Base-by-base conservation (phyloP, 805 yeast species). In the Metschnikowia shivogae region DNA sequence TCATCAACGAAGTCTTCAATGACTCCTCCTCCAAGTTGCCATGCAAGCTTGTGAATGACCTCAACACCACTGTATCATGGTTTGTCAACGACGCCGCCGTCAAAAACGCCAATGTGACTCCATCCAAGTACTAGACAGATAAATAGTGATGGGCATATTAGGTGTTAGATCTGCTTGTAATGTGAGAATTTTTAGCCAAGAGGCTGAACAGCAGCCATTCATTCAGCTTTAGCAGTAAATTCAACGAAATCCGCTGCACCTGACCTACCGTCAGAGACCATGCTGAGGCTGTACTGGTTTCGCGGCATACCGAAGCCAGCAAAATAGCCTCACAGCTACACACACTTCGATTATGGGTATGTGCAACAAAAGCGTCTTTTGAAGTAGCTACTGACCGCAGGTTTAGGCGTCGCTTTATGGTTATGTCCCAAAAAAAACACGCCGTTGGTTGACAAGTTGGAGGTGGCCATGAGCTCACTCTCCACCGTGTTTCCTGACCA, bases 31-130 rank as follows among this genome's bases (percentile, higher is more conserved):
- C 69, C 14, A 47, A 71, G 41, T 72, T 86, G 52, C 98, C 98
- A 27, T 77, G 88, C 46, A 84, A 82, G 49, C 69, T 82, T 49
- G 95, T 90, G 48, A 89, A 85, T 60, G 76, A 76, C 12, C 61
- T 81, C 36, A 39, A 47, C 12, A 73, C 70, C 5, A 76, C 80
- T 14, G 89, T 86, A 8, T 61, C 75, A 37, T 90, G 97, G 97
- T 86, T 89, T 63, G 92, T 88, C 35, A 84, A 88, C 63, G 78
- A 79, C 44, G 80, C 76, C n/a, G 96, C 97, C 1, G 67, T 87
- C 33, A 67, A 73, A 17, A 88, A 86, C 24, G 87, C 84, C 33
- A 64, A 63, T 37, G 62, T 71, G n/a, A 53, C 63, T 27, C 52
- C 65, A 20, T 61, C 74, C 19, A 70, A 70, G 58, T 70, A 69